A percentile compares a stretch with the other conserved stretches of the same genome.
Conservation (phyloP, 495 filamentous ascomycete genomes). For the Extremus antarcticus region DNA sequence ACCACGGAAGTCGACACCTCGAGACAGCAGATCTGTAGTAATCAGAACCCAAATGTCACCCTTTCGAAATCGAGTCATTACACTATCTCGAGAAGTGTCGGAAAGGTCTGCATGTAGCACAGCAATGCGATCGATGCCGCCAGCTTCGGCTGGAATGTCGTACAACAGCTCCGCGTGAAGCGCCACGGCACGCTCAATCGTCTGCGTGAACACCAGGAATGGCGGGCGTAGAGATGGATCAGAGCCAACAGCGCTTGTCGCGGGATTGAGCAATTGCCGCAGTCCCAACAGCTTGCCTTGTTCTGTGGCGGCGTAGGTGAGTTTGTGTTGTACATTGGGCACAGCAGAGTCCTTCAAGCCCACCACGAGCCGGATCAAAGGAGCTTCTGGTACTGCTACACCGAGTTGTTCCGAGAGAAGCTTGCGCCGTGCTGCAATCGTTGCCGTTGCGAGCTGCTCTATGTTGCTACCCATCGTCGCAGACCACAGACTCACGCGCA, state of each 20-base stretch:
- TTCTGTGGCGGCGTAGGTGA: constrained; percentile 86
- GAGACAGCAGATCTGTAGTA: constrained; percentile 82
- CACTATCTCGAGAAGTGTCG: constrained; percentile 57
- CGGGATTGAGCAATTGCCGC: constrained; percentile 80
- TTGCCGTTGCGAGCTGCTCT: constrained; percentile 60
- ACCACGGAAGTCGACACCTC: constrained; percentile 85
- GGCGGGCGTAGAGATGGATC: constrained; percentile 65
- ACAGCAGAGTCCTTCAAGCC: constrained; percentile 91
- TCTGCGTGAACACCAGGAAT: constrained; percentile 91
- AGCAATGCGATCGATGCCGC: constrained; percentile 74
- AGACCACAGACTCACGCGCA: constrained; percentile 78
- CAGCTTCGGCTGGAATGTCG: constrained; percentile 81
- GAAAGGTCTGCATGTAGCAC: constrained; percentile 82
- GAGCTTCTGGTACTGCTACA: constrained; percentile 28
- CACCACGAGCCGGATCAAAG: constrained; percentile 74
- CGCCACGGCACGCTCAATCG: constrained; percentile 77
- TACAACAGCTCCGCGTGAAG: constrained; percentile 85
- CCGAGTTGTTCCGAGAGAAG: constrained; percentile 19
- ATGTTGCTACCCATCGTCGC: constrained; percentile 93
- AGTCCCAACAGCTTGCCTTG: constrained; percentile 86
- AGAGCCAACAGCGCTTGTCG: constrained; percentile 30
- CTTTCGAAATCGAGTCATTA: constrained; percentile 81
- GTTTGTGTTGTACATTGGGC: constrained; percentile 77
- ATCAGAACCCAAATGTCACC: constrained; percentile 95
- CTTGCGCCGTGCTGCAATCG: constrained; percentile 41